Percentiles rank a stretch among this genome's conserved stretches.
These are phyloP conservation scores for Aspergillus felis DNA, from an alignment of 2,329 filamentous ascomycete genomes.

Conservation along the genomic window DNA sequence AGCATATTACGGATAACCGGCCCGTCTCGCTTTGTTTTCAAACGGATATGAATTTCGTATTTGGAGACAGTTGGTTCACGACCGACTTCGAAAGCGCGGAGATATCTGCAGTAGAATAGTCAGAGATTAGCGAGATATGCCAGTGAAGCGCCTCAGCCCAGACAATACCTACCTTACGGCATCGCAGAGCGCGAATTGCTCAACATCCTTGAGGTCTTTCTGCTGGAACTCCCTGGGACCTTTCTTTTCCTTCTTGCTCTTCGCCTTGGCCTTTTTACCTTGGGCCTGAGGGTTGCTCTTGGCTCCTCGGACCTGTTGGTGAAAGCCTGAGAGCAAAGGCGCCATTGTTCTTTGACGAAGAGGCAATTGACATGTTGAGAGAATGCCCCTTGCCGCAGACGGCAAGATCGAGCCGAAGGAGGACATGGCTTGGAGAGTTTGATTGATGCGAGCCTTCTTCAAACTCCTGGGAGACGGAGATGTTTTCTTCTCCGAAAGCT, in stretches of 20 bases:
- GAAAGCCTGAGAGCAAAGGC: conserved; percentile 26
- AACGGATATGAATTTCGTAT: conserved; percentile 82
- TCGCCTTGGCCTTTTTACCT: conserved; percentile 47
- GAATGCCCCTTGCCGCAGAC: conserved; percentile 29
- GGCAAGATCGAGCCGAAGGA: conserved; percentile 33
- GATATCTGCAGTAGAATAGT: conserved; percentile 58
- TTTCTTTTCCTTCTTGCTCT: conserved; percentile 61
- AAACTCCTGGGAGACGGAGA: background rate
- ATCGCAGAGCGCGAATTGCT: conserved; percentile 80
- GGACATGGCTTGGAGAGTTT: conserved; percentile 27
- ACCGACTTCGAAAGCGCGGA: conserved; percentile 90
- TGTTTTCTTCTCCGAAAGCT: conserved; percentile 34
- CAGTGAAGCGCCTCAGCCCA: conserved; percentile 6
- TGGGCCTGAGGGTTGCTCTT: conserved; percentile 35
- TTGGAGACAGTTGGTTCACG: conserved; percentile 68
- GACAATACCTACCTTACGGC: conserved; percentile 66
- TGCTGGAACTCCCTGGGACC: conserved; percentile 62
- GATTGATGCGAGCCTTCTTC: background rate
- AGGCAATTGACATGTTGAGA: conserved; percentile 30
- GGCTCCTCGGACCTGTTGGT: conserved; percentile 35
- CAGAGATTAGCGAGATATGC: conserved; percentile 11
- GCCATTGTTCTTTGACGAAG: conserved; percentile 29
- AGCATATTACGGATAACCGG: conserved; percentile 83
- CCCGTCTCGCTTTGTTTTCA: conserved; percentile 80
- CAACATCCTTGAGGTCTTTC: conserved; percentile 59